Evolutionary conservation across 257 asterid species (phyloP).

Genomic region (Handroanthus guayacan): DNA sequence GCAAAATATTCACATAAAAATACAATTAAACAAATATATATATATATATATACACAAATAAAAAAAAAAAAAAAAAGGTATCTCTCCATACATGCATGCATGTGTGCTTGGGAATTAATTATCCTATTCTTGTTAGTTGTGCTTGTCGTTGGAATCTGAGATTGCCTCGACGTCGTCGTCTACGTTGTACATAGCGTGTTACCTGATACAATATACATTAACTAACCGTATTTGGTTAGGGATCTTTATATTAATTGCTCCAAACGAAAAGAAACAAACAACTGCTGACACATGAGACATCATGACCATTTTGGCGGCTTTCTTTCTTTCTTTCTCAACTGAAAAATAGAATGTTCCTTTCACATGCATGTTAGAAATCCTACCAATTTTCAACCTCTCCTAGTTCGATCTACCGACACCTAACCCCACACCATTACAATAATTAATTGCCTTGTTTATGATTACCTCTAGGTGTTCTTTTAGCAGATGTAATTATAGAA

Average conservation of each 20-base stretch:
- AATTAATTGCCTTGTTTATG: too few species aligned
- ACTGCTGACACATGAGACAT: not conserved
- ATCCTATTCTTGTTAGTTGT: slow-evolving; percentile 54
- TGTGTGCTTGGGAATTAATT: slow-evolving; percentile 8
- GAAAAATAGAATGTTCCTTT: slow-evolving; percentile 43
- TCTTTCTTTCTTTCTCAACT: slow-evolving; percentile 31
- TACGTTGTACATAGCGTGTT: slow-evolving; percentile 56
- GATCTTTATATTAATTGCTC: slow-evolving; percentile 32
- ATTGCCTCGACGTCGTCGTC: slow-evolving; percentile 59
- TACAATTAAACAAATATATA: not conserved
- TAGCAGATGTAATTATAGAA: too few species aligned
- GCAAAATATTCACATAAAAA: too few species aligned
- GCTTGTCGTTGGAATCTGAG: slow-evolving; percentile 54
- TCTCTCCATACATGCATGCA: not conserved
- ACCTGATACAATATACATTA: slow-evolving; percentile 54
- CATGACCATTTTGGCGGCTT: slow-evolving; percentile 40
- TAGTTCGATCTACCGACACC: too few species aligned
- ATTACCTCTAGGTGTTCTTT: too few species aligned
- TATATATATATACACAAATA: not conserved
- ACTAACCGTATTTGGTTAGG: slow-evolving; percentile 34
- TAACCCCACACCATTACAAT: too few species aligned
- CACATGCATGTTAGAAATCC: slow-evolving; percentile 33
- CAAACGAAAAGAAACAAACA: slow-evolving; percentile 18
- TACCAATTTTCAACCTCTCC: not conserved
- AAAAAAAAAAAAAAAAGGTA: not conserved